Evolutionary conservation across 2,329 filamentous ascomycete species (phyloP).

Genomic region (Colletotrichum costaricense): DNA sequence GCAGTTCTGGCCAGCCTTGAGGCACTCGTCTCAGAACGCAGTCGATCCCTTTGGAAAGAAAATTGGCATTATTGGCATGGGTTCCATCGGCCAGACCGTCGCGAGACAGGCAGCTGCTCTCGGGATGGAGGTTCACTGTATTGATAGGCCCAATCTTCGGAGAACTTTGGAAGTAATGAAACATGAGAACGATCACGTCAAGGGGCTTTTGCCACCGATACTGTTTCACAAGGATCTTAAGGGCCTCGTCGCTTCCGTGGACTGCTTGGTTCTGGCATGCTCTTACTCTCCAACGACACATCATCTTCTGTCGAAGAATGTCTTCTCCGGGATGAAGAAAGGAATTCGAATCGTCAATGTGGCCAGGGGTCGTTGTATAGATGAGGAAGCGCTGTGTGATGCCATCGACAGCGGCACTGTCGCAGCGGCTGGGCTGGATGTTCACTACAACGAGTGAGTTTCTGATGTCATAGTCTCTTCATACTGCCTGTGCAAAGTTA

Average conservation of each 20-base stretch:
- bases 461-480: neutral
- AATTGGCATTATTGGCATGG: slow-evolving; percentile 18
- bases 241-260: neutral
- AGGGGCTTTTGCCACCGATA: neutral
- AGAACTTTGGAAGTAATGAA: neutral
- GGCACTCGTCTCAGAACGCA: neutral
- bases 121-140: slow-evolving; percentile 16
- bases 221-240: neutral
- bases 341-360: slow-evolving; percentile 38
- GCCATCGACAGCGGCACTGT: slow-evolving; percentile 34
- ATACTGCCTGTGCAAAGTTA: neutral
- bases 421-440: slow-evolving; percentile 35
- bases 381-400: slow-evolving; percentile 37
- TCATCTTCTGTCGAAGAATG: slow-evolving; percentile 29
- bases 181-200: neutral
- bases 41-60: slow-evolving; percentile 4
- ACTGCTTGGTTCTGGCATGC: slow-evolving; percentile 33
- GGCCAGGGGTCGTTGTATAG: slow-evolving; percentile 37
- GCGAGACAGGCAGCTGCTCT: slow-evolving; percentile 1
- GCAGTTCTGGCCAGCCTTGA: neutral
- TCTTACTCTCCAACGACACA: slow-evolving; percentile 37
- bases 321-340: slow-evolving; percentile 29
- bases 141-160: slow-evolving; percentile 15
- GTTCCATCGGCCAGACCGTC: slow-evolving; percentile 8
- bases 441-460: slow-evolving; percentile 36